These are phyloP conservation scores for Phytophthora fragariae DNA, from an alignment of 352 stramenopile genomes.

Conservation along the genomic window DNA sequence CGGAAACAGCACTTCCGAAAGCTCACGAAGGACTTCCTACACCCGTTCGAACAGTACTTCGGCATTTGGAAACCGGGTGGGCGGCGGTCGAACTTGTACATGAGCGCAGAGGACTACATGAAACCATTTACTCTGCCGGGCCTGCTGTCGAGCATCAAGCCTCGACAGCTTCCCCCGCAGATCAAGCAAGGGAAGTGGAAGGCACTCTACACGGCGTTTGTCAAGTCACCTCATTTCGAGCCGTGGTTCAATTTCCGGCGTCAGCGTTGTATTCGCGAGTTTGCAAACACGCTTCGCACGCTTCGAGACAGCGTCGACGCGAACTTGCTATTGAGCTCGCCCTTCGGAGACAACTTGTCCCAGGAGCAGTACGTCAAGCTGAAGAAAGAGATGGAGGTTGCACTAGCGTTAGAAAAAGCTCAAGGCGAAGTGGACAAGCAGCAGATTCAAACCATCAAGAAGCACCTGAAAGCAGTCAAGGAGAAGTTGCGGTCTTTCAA, in stretches of 20 bases:
- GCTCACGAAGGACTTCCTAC: slow-evolving; percentile 86
- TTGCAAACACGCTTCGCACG: slow-evolving; percentile 61
- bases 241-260: slow-evolving; percentile 82
- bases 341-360: slow-evolving; percentile 53
- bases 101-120: slow-evolving; percentile 72
- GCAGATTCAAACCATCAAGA: slow-evolving; percentile 58
- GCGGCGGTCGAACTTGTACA: slow-evolving; percentile 71
- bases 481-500: slow-evolving; percentile 45
- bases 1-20: slow-evolving; percentile 79
- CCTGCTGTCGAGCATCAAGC: slow-evolving; percentile 70
- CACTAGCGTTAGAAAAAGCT: slow-evolving; percentile 46
- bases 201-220: slow-evolving; percentile 73
- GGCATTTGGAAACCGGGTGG: slow-evolving; percentile 77
- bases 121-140: slow-evolving; percentile 69
- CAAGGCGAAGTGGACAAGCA: slow-evolving; percentile 43
- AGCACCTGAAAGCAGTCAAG: slow-evolving; percentile 56
- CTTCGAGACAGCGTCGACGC: slow-evolving; percentile 59
- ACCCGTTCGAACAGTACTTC: slow-evolving; percentile 90
- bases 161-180: slow-evolving; percentile 58
- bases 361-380: slow-evolving; percentile 55
- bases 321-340: slow-evolving; percentile 46
- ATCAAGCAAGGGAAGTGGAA: slow-evolving; percentile 79
- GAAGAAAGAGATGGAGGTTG: slow-evolving; percentile 56
- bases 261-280: slow-evolving; percentile 73
- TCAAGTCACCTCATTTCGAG: slow-evolving; percentile 75